phyloP scores from a whole-genome alignment of 1,284 basidiomycete genomes.

The Puccinia horiana region DNA sequence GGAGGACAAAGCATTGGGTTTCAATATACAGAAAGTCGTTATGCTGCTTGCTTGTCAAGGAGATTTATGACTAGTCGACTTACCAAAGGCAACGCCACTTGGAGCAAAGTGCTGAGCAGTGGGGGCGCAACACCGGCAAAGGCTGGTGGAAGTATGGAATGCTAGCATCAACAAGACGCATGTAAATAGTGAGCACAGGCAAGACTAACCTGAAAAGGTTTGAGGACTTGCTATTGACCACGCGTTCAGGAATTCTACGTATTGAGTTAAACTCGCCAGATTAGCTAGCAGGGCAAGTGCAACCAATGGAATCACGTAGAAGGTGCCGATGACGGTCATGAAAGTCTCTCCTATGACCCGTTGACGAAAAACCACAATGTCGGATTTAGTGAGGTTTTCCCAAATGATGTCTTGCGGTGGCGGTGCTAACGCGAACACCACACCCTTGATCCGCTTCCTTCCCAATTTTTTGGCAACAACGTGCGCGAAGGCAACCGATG shows the following conservation, averaged over 20 bases:
- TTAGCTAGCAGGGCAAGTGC: constrained; percentile 79
- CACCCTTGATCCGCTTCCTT: constrained; percentile 71
- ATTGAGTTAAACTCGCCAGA: constrained; percentile 65
- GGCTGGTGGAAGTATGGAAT: neutral
- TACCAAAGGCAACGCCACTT: constrained; percentile 42
- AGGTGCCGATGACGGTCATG: constrained; percentile 71
- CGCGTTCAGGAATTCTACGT: constrained; percentile 56
- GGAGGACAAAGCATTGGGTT: neutral
- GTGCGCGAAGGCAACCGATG: constrained; percentile 85
- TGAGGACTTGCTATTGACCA: constrained; percentile 43
- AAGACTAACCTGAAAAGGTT: constrained; percentile 41
- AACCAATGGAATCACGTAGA: constrained; percentile 86
- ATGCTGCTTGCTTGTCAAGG: constrained; percentile 52
- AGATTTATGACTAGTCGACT: neutral
- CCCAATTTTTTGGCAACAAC: constrained; percentile 72
- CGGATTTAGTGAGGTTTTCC: constrained; percentile 77
- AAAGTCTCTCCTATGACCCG: constrained; percentile 73
- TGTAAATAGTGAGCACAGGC: neutral
- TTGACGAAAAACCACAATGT: constrained; percentile 69
- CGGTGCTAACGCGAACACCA: constrained; percentile 71
- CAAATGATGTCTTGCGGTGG: constrained; percentile 66
- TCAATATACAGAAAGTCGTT: constrained; percentile 68
- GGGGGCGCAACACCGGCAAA: constrained; percentile 40
- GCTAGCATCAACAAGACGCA: neutral
- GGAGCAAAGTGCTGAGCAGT: constrained; percentile 42